These are phyloP conservation scores for Monosporascus sp. DNA, from an alignment of 2,329 filamentous ascomycete genomes.

Conservation along the genomic window DNA sequence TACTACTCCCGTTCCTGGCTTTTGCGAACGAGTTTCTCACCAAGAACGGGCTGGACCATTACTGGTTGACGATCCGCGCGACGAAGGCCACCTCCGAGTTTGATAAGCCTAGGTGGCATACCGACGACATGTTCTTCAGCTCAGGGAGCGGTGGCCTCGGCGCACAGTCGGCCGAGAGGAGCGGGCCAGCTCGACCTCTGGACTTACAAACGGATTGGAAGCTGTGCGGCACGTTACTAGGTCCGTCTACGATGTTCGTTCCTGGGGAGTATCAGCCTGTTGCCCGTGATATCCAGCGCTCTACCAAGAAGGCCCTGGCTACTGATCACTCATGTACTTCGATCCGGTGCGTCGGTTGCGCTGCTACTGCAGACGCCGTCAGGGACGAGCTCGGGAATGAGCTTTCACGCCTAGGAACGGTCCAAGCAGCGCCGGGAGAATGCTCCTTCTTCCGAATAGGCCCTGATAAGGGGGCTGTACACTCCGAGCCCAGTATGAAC, in stretches of 20 bases:
- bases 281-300: constrained; percentile 28
- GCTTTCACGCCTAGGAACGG: constrained; percentile 18
- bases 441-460: constrained; percentile 39
- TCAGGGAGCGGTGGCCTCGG: constrained; percentile 10
- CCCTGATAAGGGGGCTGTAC: constrained; percentile 33
- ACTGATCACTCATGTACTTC: constrained; percentile 34
- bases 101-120: constrained; percentile 42
- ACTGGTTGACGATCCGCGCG: constrained; percentile 43
- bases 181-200: constrained; percentile 1
- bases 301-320: constrained; percentile 18
- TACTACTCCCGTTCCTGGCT: constrained; percentile 33
- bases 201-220: constrained; percentile 39
- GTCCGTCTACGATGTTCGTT: constrained; percentile 41
- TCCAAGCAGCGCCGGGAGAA: constrained; percentile 22
- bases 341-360: constrained; percentile 38
- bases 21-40: constrained; percentile 33
- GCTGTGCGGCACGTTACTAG: constrained; percentile 40
- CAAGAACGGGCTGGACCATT: constrained; percentile 31
- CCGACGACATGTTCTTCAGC: constrained; percentile 42
- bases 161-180: constrained; percentile 2
- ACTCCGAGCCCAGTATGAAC: constrained; percentile 35
- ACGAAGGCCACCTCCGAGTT: constrained; percentile 36
- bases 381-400: constrained; percentile 26
- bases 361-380: constrained; percentile 34
- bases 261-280: constrained; percentile 19